A percentile compares a stretch with the other conserved stretches of the same genome.
Evolutionary conservation across 2,329 filamentous ascomycete genomes (phyloP).

Genomic region (Nemania sp.): DNA sequence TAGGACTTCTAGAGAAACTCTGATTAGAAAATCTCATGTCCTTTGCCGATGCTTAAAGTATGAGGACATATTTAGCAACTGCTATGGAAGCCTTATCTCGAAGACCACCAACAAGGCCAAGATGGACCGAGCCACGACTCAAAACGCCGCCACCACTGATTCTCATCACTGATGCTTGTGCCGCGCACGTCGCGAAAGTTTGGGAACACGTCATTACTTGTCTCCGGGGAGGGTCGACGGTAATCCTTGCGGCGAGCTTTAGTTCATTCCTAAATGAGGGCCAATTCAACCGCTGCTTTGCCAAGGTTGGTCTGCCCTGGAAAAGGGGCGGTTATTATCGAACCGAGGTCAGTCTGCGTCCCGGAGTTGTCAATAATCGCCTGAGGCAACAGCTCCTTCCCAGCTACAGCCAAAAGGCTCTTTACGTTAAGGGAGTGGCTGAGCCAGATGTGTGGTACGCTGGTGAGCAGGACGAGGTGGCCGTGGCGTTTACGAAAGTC

Average conservation of each 20-base stretch:
- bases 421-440: conserved; percentile 29
- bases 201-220: conserved; percentile 22
- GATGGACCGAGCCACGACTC: conserved; percentile 22
- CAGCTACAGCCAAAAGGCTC: conserved; percentile 33
- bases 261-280: conserved; percentile 24
- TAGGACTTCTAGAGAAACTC: no score
- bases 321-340: conserved; percentile 23
- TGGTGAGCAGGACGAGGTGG: conserved; percentile 20
- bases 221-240: conserved; percentile 19
- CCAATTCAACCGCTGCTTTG: conserved; percentile 33
- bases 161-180: conserved; percentile 18
- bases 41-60: conserved; percentile 24
- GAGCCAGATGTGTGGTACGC: conserved; percentile 32
- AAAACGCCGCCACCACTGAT: conserved; percentile 21
- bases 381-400: conserved; percentile 27
- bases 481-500: conserved; percentile 34
- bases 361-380: conserved; percentile 15
- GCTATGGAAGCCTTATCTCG: conserved; percentile 19
- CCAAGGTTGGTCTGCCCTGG: conserved; percentile 35
- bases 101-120: conserved; percentile 19
- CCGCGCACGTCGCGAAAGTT: conserved; percentile 14
- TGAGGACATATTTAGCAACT: conserved; percentile 16
- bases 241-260: conserved; percentile 19
- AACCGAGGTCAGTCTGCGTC: conserved; percentile 29
- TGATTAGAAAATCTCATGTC: conserved; percentile 12